phyloP scores from a whole-genome alignment of 2,329 filamentous ascomycete species.

The Aspergillus brasiliensis region DNA sequence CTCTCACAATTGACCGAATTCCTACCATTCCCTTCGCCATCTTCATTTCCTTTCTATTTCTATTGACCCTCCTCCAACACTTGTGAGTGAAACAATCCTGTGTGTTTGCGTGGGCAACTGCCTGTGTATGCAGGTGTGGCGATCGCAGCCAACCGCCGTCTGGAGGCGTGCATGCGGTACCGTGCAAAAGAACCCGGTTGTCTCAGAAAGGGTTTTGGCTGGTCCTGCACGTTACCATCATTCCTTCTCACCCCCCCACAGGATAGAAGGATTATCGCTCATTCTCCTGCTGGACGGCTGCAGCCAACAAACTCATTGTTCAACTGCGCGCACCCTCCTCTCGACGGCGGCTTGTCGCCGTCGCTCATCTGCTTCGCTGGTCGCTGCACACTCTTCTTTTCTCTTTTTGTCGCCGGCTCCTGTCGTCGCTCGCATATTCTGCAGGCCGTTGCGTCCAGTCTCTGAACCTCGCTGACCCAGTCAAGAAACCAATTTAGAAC shows the following conservation, averaged over 20 bases:
- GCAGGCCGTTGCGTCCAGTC: slow-evolving; percentile 7
- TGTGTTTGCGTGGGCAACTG: background rate
- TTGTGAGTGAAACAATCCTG: slow-evolving; percentile 1
- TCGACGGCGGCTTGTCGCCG: slow-evolving; percentile 16
- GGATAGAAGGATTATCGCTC: slow-evolving; percentile 4
- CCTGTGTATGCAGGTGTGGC: slow-evolving; percentile 13
- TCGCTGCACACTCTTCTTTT: slow-evolving; percentile 17
- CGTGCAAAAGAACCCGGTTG: slow-evolving; percentile 16
- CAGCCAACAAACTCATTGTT: slow-evolving; percentile 39
- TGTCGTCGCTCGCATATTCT: slow-evolving; percentile 17
- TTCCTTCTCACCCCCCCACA: slow-evolving; percentile 3
- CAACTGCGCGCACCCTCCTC: slow-evolving; percentile 17
- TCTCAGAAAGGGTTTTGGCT: slow-evolving; percentile 19
- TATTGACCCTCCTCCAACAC: background rate
- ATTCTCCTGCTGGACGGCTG: slow-evolving; percentile 22
- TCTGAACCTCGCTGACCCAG: slow-evolving; percentile 16
- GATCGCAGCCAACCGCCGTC: slow-evolving; percentile 11
- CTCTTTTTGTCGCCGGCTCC: slow-evolving; percentile 11
- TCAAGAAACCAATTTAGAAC: slow-evolving; percentile 13
- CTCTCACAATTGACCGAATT: slow-evolving; percentile 8
- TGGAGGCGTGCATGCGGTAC: slow-evolving; percentile 14
- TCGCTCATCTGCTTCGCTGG: slow-evolving; percentile 14
- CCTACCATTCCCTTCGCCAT: background rate
- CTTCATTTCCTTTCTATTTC: background rate
- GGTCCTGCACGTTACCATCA: slow-evolving; percentile 4